Evolutionary conservation across 768 basidiomycete species (phyloP), one percentile per base, ranked within the genome.

Genomic region (Amanita fuliginea): DNA sequence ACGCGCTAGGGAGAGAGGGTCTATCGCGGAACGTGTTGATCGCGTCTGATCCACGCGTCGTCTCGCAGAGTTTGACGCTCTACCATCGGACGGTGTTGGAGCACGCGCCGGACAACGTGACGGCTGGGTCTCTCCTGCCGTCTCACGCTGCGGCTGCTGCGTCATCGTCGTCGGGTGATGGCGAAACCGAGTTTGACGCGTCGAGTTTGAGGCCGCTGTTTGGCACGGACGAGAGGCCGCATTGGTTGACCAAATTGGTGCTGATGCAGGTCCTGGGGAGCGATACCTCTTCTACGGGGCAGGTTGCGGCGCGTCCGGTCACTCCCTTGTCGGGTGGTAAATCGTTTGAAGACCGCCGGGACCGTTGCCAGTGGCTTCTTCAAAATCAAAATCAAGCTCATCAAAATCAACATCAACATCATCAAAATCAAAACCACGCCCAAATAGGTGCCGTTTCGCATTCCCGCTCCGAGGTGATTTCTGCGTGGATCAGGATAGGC

Each of bases 231-330:
- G 78, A 79, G 4, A 71, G 69, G 37, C 85, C 86, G 1, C 84
- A 92, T 60, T 92, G 88, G 87, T 67, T 91, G 36, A 91, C 89
- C 11, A 81, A 76, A 56, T 62, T 86, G 3, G 64, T 91, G 5
- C 62, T 92, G 1, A 61, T 81, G 39, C 86, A 88, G 59, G 75
- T 89, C 10, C 71, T 90, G 10, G 79, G 77, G 21, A 71, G 74
- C 0, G 83, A 85, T 56, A 70, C 73, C 1, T 67, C 73, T 6
- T 24, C 22, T 24, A 3, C 22, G 47, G 55, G 60, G 19, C 59
- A 61, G 46, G 42, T 50, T 2, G 22, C 13, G 40, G 22, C 13
- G 36, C 47, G 14, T 24, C 43, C 5, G 9, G 48, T 33, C n/a
- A 22, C 59, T 36, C 54, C 61, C 42, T 63, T 56, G 14, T 65